Evolutionary conservation across 2,329 filamentous ascomycete species (phyloP).

Genomic region (Sporothrix sp.): DNA sequence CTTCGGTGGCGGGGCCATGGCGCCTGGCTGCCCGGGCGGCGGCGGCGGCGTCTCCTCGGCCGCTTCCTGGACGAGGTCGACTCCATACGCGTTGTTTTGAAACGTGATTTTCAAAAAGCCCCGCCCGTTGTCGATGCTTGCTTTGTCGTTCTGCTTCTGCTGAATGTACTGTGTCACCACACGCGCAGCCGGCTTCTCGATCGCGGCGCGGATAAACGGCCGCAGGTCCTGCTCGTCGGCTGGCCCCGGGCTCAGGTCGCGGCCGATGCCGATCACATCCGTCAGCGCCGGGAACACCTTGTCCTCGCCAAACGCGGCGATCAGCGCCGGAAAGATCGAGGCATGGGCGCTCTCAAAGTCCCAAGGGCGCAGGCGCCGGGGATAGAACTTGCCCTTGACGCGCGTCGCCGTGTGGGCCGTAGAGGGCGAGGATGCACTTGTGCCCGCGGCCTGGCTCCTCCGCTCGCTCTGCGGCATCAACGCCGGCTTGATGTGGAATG

Average conservation of each 20-base stretch:
- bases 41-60: background rate
- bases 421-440: background rate
- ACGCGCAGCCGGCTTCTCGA: conserved; percentile 8
- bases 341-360: background rate
- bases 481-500: background rate
- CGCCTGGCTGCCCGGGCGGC: background rate
- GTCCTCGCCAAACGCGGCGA: background rate
- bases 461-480: background rate
- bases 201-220: conserved; percentile 4
- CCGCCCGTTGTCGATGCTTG: too few species aligned
- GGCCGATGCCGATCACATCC: background rate
- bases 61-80: background rate
- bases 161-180: background rate
- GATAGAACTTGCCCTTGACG: conserved; percentile 4
- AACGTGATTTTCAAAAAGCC: background rate
- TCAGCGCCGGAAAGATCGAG: background rate
- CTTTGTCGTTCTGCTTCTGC: too few species aligned
- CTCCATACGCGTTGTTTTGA: conserved; percentile 6
- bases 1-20: background rate
- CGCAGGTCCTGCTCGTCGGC: conserved; percentile 11
- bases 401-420: background rate
- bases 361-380: conserved; percentile 2
- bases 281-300: background rate
- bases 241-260: background rate
- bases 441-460: background rate